Evolutionary conservation across 2,329 filamentous ascomycete species (phyloP).

Genomic region (Phialophora expanda): DNA sequence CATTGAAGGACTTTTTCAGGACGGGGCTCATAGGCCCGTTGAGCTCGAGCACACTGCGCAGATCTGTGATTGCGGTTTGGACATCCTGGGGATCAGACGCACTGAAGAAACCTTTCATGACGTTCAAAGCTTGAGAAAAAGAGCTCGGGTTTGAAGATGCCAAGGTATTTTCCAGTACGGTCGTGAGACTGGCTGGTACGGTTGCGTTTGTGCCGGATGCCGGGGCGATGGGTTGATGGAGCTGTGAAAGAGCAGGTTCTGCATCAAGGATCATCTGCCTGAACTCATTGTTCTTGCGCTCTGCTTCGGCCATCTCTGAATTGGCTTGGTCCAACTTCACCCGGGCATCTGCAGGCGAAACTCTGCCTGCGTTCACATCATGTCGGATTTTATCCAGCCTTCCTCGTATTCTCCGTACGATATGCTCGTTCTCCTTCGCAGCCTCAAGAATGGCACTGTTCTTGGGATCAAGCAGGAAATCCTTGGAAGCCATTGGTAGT

Average conservation of each 20-base stretch:
- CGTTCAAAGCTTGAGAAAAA: slow-evolving; percentile 34
- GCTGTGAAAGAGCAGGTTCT: slow-evolving; percentile 29
- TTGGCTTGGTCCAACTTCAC: slow-evolving; percentile 36
- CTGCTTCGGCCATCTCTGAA: slow-evolving; percentile 36
- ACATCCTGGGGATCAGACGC: slow-evolving; percentile 36
- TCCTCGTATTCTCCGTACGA: slow-evolving; percentile 34
- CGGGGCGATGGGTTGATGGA: slow-evolving; percentile 15
- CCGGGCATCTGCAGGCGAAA: slow-evolving; percentile 32
- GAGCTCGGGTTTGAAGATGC: slow-evolving; percentile 29
- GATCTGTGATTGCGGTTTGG: slow-evolving; percentile 36
- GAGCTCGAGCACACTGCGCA: slow-evolving; percentile 34
- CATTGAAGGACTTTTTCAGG: slow-evolving; percentile 34
- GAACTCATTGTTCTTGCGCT: slow-evolving; percentile 37
- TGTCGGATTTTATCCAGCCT: slow-evolving; percentile 36
- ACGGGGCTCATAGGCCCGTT: slow-evolving; percentile 35
- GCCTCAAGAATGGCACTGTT: slow-evolving; percentile 36
- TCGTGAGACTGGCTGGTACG: slow-evolving; percentile 22
- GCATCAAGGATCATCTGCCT: slow-evolving; percentile 33
- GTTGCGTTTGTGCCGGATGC: not conserved
- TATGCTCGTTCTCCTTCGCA: slow-evolving; percentile 36
- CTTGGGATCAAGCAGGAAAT: slow-evolving; percentile 31
- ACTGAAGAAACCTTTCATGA: slow-evolving; percentile 37
- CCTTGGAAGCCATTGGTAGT: slow-evolving; percentile 26
- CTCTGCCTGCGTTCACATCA: slow-evolving; percentile 35
- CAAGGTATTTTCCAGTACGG: slow-evolving; percentile 29